Evolutionary conservation across 2,329 filamentous ascomycete species (phyloP).

Genomic region (Colletotrichum shisoi): DNA sequence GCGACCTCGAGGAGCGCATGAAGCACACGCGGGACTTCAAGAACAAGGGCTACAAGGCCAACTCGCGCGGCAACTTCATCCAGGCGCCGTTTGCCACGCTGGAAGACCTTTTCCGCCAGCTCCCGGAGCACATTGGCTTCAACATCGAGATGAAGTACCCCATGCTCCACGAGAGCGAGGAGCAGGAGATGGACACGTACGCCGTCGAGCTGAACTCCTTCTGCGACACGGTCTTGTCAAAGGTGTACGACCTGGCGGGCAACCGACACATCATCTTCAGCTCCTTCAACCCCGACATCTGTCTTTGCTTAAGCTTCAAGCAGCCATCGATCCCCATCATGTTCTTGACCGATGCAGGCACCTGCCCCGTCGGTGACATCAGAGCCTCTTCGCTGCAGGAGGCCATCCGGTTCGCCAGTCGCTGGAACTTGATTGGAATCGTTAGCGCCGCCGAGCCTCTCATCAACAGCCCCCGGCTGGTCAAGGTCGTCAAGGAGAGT

Average conservation of each 20-base stretch:
- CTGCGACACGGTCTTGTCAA: constrained; percentile 88
- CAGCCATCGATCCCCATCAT: constrained; percentile 95
- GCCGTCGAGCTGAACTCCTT: constrained; percentile 96
- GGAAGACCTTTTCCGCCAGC: constrained; percentile 87
- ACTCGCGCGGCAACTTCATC: constrained; percentile 91
- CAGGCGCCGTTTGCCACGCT: constrained; percentile 95
- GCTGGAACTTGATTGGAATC: constrained; percentile 94
- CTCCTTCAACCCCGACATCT: constrained; percentile 97
- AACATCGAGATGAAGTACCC: constrained; percentile 99
- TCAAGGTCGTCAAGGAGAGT: constrained; percentile 91
- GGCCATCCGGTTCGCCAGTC: constrained; percentile 89
- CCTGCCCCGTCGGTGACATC: constrained; percentile 83
- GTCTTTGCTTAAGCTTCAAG: constrained; percentile 92
- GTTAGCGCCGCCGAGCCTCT: constrained; percentile 89
- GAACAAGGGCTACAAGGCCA: constrained; percentile 92
- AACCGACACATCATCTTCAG: constrained; percentile 95
- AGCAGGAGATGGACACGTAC: constrained; percentile 96
- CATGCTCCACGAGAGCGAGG: constrained; percentile 94
- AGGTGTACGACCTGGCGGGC: constrained; percentile 85
- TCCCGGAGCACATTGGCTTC: constrained; percentile 86
- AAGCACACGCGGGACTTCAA: constrained; percentile 97
- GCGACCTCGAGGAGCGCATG: constrained; percentile 78
- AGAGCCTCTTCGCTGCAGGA: constrained; percentile 92
- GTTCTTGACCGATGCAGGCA: constrained; percentile 90
- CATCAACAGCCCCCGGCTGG: constrained; percentile 85